Evolutionary conservation across 2,329 filamentous ascomycete genomes (phyloP).

Genomic region (Aspergillus aculeatinus): DNA sequence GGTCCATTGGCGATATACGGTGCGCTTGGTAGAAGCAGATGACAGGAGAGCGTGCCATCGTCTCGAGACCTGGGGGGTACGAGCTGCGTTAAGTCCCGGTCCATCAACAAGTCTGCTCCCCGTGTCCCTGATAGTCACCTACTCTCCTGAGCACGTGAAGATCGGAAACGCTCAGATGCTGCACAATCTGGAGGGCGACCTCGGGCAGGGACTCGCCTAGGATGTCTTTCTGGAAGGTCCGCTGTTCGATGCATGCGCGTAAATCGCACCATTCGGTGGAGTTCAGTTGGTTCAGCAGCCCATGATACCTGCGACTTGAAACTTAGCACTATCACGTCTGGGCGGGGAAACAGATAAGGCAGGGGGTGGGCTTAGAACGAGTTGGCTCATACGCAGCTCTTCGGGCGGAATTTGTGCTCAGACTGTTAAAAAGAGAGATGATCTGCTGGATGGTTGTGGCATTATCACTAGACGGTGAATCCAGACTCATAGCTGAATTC

Average conservation of each 20-base stretch:
- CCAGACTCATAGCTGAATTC: not conserved
- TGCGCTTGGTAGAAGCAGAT: constrained; percentile 21
- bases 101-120: not conserved
- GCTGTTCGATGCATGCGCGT: constrained; percentile 18
- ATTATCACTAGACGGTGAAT: not conserved
- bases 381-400: constrained; percentile 17
- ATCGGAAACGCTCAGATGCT: constrained; percentile 29
- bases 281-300: constrained; percentile 28
- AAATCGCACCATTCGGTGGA: constrained; percentile 35
- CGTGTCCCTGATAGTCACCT: constrained; percentile 5
- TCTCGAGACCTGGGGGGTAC: constrained; percentile 31
- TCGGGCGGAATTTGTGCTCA: constrained; percentile 24
- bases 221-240: constrained; percentile 34
- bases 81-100: not conserved
- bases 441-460: constrained; percentile 11
- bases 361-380: not conserved
- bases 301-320: constrained; percentile 25
- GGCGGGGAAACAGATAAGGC: not conserved
- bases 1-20: constrained; percentile 18
- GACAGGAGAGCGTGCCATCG: constrained; percentile 33
- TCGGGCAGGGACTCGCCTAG: constrained; percentile 34
- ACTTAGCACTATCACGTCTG: not conserved
- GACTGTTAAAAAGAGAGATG: constrained; percentile 22
- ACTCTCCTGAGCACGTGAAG: constrained; percentile 31
- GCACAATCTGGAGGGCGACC: constrained; percentile 28